Percentiles rank a stretch among this genome's conserved stretches.
Conservation (phyloP, 2,329 filamentous ascomycete genomes). For the Hypoxylon sp. region DNA sequence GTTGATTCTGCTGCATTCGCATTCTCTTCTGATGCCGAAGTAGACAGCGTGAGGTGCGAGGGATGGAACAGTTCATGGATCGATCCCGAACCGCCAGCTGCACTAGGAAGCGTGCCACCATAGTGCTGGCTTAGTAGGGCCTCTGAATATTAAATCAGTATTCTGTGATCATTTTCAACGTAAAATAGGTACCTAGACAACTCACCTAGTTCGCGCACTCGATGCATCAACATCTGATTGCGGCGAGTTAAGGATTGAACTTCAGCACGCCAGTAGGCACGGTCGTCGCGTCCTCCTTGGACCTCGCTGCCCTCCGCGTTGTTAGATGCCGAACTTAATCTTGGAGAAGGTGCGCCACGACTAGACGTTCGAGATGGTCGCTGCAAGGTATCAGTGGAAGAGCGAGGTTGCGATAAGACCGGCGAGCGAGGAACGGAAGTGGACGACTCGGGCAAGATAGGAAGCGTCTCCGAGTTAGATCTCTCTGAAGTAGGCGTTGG, state of each 20-base stretch:
- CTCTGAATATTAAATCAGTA: conserved; percentile 63
- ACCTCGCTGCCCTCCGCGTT: conserved; percentile 66
- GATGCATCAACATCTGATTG: conserved; percentile 82
- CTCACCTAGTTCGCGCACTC: conserved; percentile 76
- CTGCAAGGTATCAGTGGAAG: conserved; percentile 66
- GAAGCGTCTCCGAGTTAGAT: conserved; percentile 50
- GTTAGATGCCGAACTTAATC: conserved; percentile 65
- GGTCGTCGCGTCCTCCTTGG: conserved; percentile 74
- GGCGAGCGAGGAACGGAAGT: conserved; percentile 63
- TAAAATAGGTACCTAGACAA: conserved; percentile 29
- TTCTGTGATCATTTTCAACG: conserved; percentile 51
- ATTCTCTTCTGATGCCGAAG: conserved; percentile 55
- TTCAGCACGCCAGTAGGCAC: conserved; percentile 82
- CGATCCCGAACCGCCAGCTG: too few species aligned
- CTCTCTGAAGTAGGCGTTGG: conserved; percentile 57
- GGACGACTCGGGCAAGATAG: conserved; percentile 48
- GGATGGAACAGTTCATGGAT: conserved; percentile 59
- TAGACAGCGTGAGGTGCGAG: conserved; percentile 59
- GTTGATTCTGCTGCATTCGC: conserved; percentile 14
- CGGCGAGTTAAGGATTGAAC: conserved; percentile 79
- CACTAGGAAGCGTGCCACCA: too few species aligned
- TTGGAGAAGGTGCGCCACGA: conserved; percentile 62
- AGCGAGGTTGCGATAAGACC: conserved; percentile 58
- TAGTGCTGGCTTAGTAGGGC: conserved; percentile 45
- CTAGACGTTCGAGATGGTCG: conserved; percentile 68